Evolutionary conservation across 345 rosid species (phyloP).

Genomic region (Eutrema heterophyllum): DNA sequence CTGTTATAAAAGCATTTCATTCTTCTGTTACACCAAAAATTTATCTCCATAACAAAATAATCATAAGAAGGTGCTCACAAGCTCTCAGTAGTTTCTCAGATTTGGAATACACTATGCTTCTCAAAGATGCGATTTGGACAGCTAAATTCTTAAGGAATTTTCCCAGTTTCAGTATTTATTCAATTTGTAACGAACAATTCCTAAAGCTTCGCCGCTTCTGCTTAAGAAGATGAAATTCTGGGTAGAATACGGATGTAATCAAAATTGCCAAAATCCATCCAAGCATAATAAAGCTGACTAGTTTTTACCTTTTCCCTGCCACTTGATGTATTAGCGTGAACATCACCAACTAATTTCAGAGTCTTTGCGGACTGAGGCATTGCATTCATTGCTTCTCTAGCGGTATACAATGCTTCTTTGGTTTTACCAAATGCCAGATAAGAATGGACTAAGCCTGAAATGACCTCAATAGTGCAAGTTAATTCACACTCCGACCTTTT

Average conservation of each 20-base stretch:
- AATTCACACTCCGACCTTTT: constrained; percentile 17
- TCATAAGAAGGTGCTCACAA: background rate
- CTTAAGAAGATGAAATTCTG: background rate
- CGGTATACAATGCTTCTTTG: constrained; percentile 88
- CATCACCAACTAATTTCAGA: constrained; percentile 94
- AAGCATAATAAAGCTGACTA: constrained; percentile 10
- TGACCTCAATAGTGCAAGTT: constrained; percentile 8
- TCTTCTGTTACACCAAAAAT: background rate
- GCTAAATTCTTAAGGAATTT: background rate
- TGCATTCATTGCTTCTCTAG: constrained; percentile 98
- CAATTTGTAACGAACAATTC: background rate
- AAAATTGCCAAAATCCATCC: background rate
- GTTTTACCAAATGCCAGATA: constrained; percentile 82
- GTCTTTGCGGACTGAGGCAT: constrained; percentile 99
- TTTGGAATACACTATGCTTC: background rate
- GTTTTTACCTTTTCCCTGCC: constrained; percentile 92
- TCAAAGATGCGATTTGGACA: background rate
- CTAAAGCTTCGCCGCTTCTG: background rate
- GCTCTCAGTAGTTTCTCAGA: background rate
- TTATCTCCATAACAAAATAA: background rate
- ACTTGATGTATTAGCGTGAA: constrained; percentile 75
- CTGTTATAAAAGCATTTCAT: constrained; percentile 37
- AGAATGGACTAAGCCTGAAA: constrained; percentile 91
- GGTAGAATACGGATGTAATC: background rate
- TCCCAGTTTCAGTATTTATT: background rate